These are phyloP conservation scores for Cladophialophora psammophila DNA, from an alignment of 2,329 filamentous ascomycete species.

Conservation along the genomic window DNA sequence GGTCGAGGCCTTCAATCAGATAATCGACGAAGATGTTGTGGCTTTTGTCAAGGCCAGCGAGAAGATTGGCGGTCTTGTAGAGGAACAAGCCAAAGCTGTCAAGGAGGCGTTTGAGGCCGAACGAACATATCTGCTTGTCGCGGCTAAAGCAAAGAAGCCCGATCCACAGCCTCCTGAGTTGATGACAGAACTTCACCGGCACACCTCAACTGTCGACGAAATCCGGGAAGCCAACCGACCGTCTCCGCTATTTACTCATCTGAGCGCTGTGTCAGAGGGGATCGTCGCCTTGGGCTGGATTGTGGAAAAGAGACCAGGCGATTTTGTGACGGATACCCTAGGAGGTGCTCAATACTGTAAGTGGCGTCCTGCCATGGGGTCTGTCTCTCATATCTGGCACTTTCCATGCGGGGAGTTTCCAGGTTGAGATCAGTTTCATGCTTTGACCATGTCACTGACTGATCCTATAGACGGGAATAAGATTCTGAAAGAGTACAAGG, in stretches of 20 bases:
- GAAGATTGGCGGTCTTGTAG: constrained; percentile 77
- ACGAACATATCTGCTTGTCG: constrained; percentile 84
- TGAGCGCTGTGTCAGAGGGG: constrained; percentile 87
- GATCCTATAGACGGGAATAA: constrained; percentile 73
- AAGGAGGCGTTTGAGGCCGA: constrained; percentile 79
- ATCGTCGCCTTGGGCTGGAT: constrained; percentile 93
- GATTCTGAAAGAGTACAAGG: constrained; percentile 89
- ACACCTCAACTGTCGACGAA: constrained; percentile 78
- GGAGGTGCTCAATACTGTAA: constrained; percentile 81
- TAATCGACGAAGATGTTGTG: constrained; percentile 76
- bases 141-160: constrained; percentile 91
- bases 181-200: constrained; percentile 84
- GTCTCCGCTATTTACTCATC: constrained; percentile 77
- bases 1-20: constrained; percentile 86
- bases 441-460: background rate
- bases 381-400: background rate
- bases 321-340: constrained; percentile 83
- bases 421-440: background rate
- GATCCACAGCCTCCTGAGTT: constrained; percentile 76
- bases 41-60: constrained; percentile 80
- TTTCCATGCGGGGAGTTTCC: background rate
- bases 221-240: constrained; percentile 83
- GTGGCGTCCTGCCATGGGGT: background rate
- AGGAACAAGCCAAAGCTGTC: constrained; percentile 68
- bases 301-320: constrained; percentile 80